phyloP scores from a whole-genome alignment of 306 rosid species.

The Macrotyloma uniflorum region DNA sequence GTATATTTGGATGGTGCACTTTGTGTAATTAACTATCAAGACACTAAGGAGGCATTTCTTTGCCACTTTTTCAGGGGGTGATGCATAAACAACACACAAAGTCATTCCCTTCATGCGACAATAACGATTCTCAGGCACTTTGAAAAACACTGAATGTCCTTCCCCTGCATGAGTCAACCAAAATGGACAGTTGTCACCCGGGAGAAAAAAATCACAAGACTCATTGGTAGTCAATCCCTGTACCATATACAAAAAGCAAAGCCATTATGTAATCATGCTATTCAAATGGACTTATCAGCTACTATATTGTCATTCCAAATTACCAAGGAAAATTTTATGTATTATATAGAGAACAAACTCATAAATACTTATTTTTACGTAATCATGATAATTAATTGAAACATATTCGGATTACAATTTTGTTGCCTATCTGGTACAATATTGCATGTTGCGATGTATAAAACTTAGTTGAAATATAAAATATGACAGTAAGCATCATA shows the following conservation, averaged over 20 bases:
- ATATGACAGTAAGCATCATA: too few relatives aligned
- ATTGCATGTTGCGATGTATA: too few relatives aligned
- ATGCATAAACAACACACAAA: background rate
- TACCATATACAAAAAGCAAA: background rate
- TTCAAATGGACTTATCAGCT: background rate
- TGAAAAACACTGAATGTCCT: background rate
- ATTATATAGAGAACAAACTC: too few relatives aligned
- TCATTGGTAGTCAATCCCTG: background rate
- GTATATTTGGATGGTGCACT: conserved; percentile 4
- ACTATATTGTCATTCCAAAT: background rate
- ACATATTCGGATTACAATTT: too few relatives aligned
- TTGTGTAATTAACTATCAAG: conserved; percentile 4
- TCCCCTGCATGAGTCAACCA: background rate
- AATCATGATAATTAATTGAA: too few relatives aligned
- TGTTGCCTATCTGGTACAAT: too few relatives aligned
- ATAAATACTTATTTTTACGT: background rate
- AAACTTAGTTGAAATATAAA: too few relatives aligned
- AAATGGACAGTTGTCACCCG: conserved; percentile 1
- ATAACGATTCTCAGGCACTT: background rate
- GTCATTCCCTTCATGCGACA: background rate
- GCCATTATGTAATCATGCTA: background rate
- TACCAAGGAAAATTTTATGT: background rate
- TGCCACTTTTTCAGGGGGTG: background rate
- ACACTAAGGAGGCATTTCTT: background rate
- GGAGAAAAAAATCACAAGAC: background rate